Evolutionary conservation across 441 rosid genomes (phyloP), one percentile per base, ranked within the genome.

Genomic region (Melastoma candidum): DNA sequence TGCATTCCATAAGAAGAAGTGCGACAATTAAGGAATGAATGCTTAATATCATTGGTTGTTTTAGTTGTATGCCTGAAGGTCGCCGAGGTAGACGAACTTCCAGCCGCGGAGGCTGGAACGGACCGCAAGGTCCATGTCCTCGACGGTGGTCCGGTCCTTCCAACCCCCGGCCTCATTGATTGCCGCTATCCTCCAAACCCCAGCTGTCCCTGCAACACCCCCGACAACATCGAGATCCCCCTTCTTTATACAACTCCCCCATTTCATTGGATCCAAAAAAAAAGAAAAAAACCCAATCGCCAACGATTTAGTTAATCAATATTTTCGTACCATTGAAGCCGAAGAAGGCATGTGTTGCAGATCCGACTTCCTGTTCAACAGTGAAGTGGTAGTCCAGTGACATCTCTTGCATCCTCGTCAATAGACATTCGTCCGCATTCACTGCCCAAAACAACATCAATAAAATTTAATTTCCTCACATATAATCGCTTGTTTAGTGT

Each of bases 111-210:
- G 95, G 75, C 98, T 81, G 7, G 97, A 74, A 61, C 98, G 68
- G 70, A 92, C 95, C 1, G 98, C 98, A 13, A 92, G 94, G 64
- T 92, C 98, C 98, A 92, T 92, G 65, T 92, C 98, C 72, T 92
- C 98, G 27, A 92, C 98, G 17, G 98, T 92, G 47, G 98, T 92
- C 52, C 98, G 68, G 63, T 84, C 98, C 60, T 92, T 92, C 98
- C 98, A 92, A 6, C 97, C 98, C n/a, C 98, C 98, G 3, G 98
- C 98, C 65, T 92, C 97, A 58, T 88, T 79, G 50, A 92, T 82
- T n/a, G 98, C 95, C 11, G 80, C 92, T 57, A 92, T 92, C 70
- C 98, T 84, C 98, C 98, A 92, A 2, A 92, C 83, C 39, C 98
- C 98, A 52, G 95, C 98, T 11, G 98, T 92, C 52, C 98, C 98